Evolutionary conservation across 495 filamentous ascomycete species (phyloP).

Genomic region (Tirmania nivea): DNA sequence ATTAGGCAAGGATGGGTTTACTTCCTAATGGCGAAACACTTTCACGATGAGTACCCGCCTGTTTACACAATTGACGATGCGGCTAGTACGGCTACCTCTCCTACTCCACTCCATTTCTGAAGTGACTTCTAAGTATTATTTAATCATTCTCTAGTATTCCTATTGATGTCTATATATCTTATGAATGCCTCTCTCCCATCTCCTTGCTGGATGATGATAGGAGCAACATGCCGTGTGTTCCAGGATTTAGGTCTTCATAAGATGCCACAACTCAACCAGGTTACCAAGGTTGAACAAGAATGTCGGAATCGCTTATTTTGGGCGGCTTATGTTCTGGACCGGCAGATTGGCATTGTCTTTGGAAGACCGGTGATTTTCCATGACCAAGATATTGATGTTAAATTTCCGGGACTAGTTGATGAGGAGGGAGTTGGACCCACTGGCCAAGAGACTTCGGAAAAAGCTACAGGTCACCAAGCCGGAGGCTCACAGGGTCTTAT

Average conservation of each 20-base stretch:
- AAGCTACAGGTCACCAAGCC: neutral
- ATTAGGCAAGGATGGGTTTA: slow-evolving; percentile 18
- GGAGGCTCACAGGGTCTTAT: neutral
- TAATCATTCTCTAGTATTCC: slow-evolving; percentile 7
- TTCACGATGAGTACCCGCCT: slow-evolving; percentile 16
- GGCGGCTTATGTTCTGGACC: slow-evolving; percentile 19
- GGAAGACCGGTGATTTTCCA: slow-evolving; percentile 13
- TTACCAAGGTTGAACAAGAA: slow-evolving; percentile 9
- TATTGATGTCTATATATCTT: slow-evolving; percentile 18
- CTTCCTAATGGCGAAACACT: slow-evolving; percentile 15
- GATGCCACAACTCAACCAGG: slow-evolving; percentile 8
- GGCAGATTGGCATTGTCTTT: slow-evolving; percentile 15
- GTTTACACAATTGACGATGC: slow-evolving; percentile 17
- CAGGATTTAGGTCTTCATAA: slow-evolving; percentile 17
- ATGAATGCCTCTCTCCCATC: slow-evolving; percentile 18
- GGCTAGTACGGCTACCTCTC: slow-evolving; percentile 6
- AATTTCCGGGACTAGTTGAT: slow-evolving; percentile 5
- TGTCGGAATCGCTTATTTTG: slow-evolving; percentile 17
- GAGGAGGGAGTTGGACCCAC: neutral
- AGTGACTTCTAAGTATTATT: neutral
- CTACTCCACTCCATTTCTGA: neutral
- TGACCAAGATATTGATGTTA: slow-evolving; percentile 15
- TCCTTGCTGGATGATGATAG: slow-evolving; percentile 19
- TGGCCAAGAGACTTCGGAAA: neutral
- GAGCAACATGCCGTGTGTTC: slow-evolving; percentile 15